These are phyloP conservation scores for Discostella stelligeroides DNA, from an alignment of 108 stramenopile species.

Conservation along the genomic window DNA sequence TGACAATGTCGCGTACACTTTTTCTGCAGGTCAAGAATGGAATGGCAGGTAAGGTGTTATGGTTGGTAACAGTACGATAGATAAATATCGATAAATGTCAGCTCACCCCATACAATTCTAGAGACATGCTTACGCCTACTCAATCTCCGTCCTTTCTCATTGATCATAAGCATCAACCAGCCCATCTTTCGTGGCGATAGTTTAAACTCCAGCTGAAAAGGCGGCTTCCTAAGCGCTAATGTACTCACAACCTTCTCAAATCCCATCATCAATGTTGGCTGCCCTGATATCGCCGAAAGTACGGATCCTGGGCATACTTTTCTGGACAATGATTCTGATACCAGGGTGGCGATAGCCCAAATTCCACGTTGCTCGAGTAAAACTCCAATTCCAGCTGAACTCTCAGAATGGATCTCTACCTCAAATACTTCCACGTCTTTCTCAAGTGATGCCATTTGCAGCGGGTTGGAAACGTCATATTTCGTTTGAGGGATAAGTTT, in stretches of 20 bases:
- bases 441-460: constrained; percentile 40
- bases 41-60: neutral
- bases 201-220: constrained; percentile 26
- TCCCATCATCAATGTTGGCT: constrained; percentile 23
- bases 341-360: constrained; percentile 34
- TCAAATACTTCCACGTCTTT: constrained; percentile 13
- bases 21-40: constrained; percentile 13
- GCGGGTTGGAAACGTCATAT: constrained; percentile 16
- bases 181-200: constrained; percentile 43
- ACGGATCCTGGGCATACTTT: constrained; percentile 29
- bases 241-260: constrained; percentile 23
- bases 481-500: constrained; percentile 19
- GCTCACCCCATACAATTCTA: constrained; percentile 24
- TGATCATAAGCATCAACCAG: constrained; percentile 29
- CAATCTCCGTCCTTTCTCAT: constrained; percentile 14
- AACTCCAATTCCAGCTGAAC: constrained; percentile 28
- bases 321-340: constrained; percentile 28
- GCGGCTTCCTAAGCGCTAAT: constrained; percentile 26
- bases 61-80: neutral
- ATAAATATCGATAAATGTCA: neutral
- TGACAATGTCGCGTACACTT: constrained; percentile 34
- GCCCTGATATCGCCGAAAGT: constrained; percentile 12
- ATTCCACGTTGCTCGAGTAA: constrained; percentile 36
- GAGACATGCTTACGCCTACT: neutral
- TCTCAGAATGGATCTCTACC: constrained; percentile 24